Evolutionary conservation across 2,329 filamentous ascomycete genomes (phyloP).

Genomic region (Cladosporium sp.): DNA sequence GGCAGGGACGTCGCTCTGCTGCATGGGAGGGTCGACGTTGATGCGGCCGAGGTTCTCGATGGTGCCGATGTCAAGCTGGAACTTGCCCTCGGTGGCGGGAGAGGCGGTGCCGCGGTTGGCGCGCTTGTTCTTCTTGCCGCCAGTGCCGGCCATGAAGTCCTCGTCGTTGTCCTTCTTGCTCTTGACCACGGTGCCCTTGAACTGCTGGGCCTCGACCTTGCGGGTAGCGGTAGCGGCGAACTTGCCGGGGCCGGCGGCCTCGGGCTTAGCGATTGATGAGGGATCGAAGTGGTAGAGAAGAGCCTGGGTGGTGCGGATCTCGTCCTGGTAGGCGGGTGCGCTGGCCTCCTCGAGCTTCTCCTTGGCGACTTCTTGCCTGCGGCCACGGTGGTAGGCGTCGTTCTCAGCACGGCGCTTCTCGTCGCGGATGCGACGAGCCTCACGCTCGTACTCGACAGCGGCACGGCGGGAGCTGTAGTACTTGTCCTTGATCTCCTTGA

Average conservation of each 20-base stretch:
- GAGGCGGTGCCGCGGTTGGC: conserved; percentile 59
- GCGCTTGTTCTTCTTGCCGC: conserved; percentile 72
- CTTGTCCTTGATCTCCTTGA: conserved; percentile 84
- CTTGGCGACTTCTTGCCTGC: conserved; percentile 71
- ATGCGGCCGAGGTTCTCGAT: conserved; percentile 86
- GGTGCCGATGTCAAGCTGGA: conserved; percentile 84
- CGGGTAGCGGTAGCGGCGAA: conserved; percentile 76
- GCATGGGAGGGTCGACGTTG: conserved; percentile 83
- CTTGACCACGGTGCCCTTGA: conserved; percentile 79
- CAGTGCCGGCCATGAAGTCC: conserved; percentile 74
- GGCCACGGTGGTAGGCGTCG: conserved; percentile 65
- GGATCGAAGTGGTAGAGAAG: conserved; percentile 92
- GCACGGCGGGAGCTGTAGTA: conserved; percentile 81
- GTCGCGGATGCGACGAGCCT: conserved; percentile 69
- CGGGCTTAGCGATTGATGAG: conserved; percentile 58
- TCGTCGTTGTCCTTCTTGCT: conserved; percentile 78
- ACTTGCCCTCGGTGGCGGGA: conserved; percentile 54
- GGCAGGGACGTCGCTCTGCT: conserved; percentile 72
- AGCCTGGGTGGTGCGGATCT: conserved; percentile 84
- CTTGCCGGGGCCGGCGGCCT: conserved; percentile 58
- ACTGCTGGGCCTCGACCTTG: conserved; percentile 74
- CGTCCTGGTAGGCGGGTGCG: conserved; percentile 83
- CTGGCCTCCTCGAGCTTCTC: conserved; percentile 75
- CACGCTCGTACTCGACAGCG: conserved; percentile 76
- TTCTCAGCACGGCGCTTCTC: conserved; percentile 81